phyloP scores from a whole-genome alignment of 495 filamentous ascomycete genomes.

The Penicillium atrosanguineum region DNA sequence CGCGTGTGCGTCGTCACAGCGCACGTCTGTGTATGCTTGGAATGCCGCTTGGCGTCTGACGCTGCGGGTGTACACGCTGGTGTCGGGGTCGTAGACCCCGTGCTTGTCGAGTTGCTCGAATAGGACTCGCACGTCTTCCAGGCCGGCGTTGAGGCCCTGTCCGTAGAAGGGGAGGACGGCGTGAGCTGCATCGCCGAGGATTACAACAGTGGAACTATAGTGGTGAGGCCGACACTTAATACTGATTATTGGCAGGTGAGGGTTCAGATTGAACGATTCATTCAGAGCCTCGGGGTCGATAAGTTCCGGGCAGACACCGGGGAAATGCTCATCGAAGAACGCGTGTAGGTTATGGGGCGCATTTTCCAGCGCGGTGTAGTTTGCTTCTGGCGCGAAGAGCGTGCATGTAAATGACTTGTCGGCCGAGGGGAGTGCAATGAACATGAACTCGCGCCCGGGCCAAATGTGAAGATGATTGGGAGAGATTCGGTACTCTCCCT shows the following conservation, averaged over 20 bases:
- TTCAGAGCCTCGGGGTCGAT: conserved; percentile 67
- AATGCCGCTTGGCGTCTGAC: conserved; percentile 56
- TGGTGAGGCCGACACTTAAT: conserved; percentile 92
- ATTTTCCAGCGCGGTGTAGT: conserved; percentile 53
- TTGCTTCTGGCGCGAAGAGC: conserved; percentile 69
- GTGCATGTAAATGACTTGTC: conserved; percentile 96
- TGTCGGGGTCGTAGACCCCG: conserved; percentile 37
- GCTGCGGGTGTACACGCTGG: conserved; percentile 37
- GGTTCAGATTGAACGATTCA: conserved; percentile 71
- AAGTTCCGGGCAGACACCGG: conserved; percentile 78
- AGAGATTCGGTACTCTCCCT: conserved; percentile 68
- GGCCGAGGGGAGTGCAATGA: conserved; percentile 88
- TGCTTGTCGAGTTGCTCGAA: conserved; percentile 71
- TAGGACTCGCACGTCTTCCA: conserved; percentile 81
- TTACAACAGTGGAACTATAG: conserved; percentile 70
- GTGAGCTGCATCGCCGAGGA: conserved; percentile 92
- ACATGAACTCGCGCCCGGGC: conserved; percentile 92
- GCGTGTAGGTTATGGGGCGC: conserved; percentile 53
- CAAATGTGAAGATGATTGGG: conserved; percentile 97
- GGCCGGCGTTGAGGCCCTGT: conserved; percentile 83
- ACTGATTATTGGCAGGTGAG: conserved; percentile 86
- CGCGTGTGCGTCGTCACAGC: conserved; percentile 73
- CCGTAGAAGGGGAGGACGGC: conserved; percentile 97
- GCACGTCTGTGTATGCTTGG: conserved; percentile 66
- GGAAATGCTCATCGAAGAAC: conserved; percentile 80